Evolutionary conservation across 2,329 filamentous ascomycete species (phyloP), one percentile per base, ranked within the genome.

Genomic region (Aureobasidium sp.): DNA sequence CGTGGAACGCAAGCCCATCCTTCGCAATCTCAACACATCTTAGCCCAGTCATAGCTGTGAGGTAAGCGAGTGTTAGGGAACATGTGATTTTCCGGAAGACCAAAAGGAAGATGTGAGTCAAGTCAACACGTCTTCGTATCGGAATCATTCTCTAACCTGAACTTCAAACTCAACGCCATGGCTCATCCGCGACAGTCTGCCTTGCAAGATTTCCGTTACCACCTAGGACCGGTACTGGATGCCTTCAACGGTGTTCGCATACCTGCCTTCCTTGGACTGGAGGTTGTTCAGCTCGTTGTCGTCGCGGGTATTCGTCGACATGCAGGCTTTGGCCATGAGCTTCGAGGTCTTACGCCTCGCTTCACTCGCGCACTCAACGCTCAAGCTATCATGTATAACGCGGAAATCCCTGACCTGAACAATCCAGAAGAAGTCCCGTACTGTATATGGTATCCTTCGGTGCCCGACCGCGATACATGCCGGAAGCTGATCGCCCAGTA

Each of bases 401-500:
- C 72, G 25, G 58, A 36, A 1, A 66, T 77, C 10, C 75, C 72
- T 0, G 57, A 69, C 13, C 70, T 70, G 36, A 48, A 63, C 3
- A 44, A 64, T 13, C 61, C 66, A 6, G 65, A 69, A 4, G 62
- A 67, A 1, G 47, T 69, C 15, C 75, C 74, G 0, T 78, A 78
- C 64, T 78, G 76, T 60, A 75, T 78, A 49, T 78, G 75, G 75
- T 64, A 76, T 63, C 76, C 76, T 0, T 69, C 76, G 1, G 30
- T 71, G 0, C 71, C 76, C 1, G 63, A 59, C 1, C 72, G 77
- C 61, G 69, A 72, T 1, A 78, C 73, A 0, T 73, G 74, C 32
- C 69, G 73, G 2, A 52, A 66, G 1, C 62, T 79, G 21, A 70
- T 66, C 5, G 16, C 44, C 1, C 63, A 59, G 1, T 76, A 71